Percentiles rank a stretch among this genome's conserved stretches.
Evolutionary conservation across 2,329 filamentous ascomycete genomes (phyloP).

Genomic region (Cladosporium sp.): DNA sequence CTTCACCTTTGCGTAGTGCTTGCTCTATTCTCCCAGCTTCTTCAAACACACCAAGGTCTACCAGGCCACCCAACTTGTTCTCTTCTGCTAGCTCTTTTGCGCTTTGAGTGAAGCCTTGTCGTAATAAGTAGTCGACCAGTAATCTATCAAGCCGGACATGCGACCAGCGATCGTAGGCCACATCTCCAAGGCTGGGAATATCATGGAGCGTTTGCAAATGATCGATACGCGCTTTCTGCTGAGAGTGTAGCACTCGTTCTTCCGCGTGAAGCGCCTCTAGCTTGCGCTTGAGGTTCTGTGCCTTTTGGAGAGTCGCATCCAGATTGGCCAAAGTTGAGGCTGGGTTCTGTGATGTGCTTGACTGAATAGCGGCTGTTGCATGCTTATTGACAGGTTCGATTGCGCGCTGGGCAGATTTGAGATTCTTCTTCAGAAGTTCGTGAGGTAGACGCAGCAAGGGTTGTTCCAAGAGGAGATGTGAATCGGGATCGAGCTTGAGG

Average conservation of each 20-base stretch:
- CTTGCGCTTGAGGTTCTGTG: slow-evolving; percentile 85
- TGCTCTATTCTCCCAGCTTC: slow-evolving; percentile 74
- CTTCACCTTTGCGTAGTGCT: slow-evolving; percentile 63
- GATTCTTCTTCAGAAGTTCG: slow-evolving; percentile 90
- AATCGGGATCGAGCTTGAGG: slow-evolving; percentile 67
- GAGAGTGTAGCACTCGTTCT: slow-evolving; percentile 69
- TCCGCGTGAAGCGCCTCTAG: slow-evolving; percentile 72
- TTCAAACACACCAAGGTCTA: slow-evolving; percentile 84
- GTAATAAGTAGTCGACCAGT: slow-evolving; percentile 86
- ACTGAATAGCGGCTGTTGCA: slow-evolving; percentile 55
- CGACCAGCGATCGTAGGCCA: slow-evolving; percentile 91
- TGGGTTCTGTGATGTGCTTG: slow-evolving; percentile 35
- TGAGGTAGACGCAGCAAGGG: slow-evolving; percentile 87
- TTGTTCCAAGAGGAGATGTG: slow-evolving; percentile 81
- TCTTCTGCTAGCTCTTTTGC: slow-evolving; percentile 71
- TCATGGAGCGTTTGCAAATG: slow-evolving; percentile 78
- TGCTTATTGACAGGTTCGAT: slow-evolving; percentile 67
- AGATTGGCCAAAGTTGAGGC: slow-evolving; percentile 70
- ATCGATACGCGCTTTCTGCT: slow-evolving; percentile 69
- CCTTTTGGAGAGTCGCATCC: slow-evolving; percentile 78
- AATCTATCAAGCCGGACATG: slow-evolving; percentile 75
- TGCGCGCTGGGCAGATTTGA: slow-evolving; percentile 75
- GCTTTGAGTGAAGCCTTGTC: slow-evolving; percentile 75
- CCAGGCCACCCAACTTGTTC: slow-evolving; percentile 72
- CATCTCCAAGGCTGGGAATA: slow-evolving; percentile 79